Conservation (phyloP, 2,329 filamentous ascomycete species). For the Eutypella sp. region DNA sequence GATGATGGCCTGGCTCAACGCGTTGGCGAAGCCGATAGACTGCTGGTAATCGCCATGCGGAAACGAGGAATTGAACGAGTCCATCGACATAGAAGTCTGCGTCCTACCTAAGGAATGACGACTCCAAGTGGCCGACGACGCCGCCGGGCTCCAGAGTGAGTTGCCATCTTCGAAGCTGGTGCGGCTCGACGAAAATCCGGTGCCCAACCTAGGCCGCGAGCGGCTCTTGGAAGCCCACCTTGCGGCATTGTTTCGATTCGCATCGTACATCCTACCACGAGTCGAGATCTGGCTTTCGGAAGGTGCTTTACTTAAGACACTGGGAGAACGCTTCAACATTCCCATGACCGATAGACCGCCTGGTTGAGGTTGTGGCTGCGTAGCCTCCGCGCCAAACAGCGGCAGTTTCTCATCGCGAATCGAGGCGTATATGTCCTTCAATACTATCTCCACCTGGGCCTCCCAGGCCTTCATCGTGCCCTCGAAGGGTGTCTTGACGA, state of each 20-base stretch:
- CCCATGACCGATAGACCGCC: slow-evolving; percentile 68
- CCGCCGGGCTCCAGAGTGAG: slow-evolving; percentile 81
- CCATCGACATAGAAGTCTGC: slow-evolving; percentile 85
- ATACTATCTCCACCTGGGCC: slow-evolving; percentile 77
- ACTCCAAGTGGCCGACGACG: slow-evolving; percentile 91
- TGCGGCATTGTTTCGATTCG: slow-evolving; percentile 47
- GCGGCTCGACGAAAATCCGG: slow-evolving; percentile 81
- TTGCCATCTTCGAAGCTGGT: slow-evolving; percentile 90
- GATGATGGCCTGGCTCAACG: slow-evolving; percentile 92
- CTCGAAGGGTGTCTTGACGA: slow-evolving; percentile 73
- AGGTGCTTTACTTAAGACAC: slow-evolving; percentile 86
- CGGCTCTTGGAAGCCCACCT: slow-evolving; percentile 84
- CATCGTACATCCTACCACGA: slow-evolving; percentile 66
- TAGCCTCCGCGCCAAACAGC: slow-evolving; percentile 64
- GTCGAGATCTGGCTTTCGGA: slow-evolving; percentile 71
- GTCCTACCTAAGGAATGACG: slow-evolving; percentile 89
- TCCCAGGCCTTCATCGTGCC: slow-evolving; percentile 81
- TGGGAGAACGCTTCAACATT: slow-evolving; percentile 80
- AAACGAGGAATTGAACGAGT: slow-evolving; percentile 77
- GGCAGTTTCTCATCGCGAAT: slow-evolving; percentile 86
- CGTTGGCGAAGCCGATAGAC: slow-evolving; percentile 95
- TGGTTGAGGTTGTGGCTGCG: slow-evolving; percentile 40
- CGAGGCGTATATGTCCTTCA: slow-evolving; percentile 87
- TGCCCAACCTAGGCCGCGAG: slow-evolving; percentile 72
- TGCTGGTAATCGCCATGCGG: slow-evolving; percentile 83